Evolutionary conservation across 1,139 yeast genomes (phyloP), one percentile per base, ranked within the genome.

Genomic region (Candida sp.): DNA sequence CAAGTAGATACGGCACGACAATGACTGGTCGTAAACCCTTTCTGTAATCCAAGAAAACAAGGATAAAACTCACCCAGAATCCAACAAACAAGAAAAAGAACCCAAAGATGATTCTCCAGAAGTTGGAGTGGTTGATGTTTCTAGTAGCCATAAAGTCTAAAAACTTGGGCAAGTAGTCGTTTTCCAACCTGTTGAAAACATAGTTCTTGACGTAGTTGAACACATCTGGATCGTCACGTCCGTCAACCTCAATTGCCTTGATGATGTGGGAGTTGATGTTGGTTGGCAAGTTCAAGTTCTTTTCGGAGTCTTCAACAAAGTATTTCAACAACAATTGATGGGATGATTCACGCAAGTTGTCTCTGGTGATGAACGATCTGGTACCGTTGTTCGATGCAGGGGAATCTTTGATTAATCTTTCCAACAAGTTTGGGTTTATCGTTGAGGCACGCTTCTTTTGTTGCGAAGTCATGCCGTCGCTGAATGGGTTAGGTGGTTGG

Each of bases 181-280:
- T 84, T 68, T 96, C 98, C 78, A 94, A 85, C 48, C 88, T 90
- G 61, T 88, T 90, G 72, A 90, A 94, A 2, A 94, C 90, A 62
- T 83, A 87, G 52, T 85, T 84, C 61, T 92, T 84, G 7, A 96
- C 90, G 52, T 86, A 88, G 59, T 90, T 96, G 71, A 94, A 94
- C 17, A 93, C 87, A 59, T 90, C 97, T 0, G 98, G 98, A 68
- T 93, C 98, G 68, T 92, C 97, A 61, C 98, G 80, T 9, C 94
- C 94, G 51, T 91, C 92, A 4, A 79, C 76, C 63, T 88, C 93
- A 49, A 93, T 84, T 32, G 91, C 84, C 49, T 80, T 78, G 37
- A 87, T 75, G 32, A 91, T 83, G 38, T 78, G 77, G 47, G 81
- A 69, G 53, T 86, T 80, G 57, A 91, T 80, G 30, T 81, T 80